Conservation (phyloP, 352 stramenopile genomes). For the Pythium inflatum region DNA sequence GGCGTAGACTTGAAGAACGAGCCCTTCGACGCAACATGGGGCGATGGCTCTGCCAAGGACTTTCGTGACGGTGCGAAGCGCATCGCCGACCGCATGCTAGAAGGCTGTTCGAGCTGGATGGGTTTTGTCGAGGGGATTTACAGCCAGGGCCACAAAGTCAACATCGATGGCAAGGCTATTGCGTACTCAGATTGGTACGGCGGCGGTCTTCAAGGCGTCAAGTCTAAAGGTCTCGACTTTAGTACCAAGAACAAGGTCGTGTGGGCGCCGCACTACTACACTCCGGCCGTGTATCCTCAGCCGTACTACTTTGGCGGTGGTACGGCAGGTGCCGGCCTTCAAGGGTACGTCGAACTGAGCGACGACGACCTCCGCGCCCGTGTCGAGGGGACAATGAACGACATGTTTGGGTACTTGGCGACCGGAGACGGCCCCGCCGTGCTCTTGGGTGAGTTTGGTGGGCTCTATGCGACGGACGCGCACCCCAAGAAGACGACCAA, state of each 20-base stretch:
- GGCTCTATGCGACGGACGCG: constrained; percentile 57
- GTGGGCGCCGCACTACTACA: constrained; percentile 77
- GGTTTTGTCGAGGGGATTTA: constrained; percentile 72
- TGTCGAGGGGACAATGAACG: constrained; percentile 24
- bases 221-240: constrained; percentile 49
- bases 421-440: constrained; percentile 50
- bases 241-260: constrained; percentile 66
- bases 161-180: constrained; percentile 43
- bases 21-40: constrained; percentile 56
- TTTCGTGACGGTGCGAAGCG: constrained; percentile 49
- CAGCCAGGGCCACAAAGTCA: constrained; percentile 43
- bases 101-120: constrained; percentile 69
- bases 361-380: constrained; percentile 23
- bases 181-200: constrained; percentile 74
- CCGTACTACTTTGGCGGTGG: constrained; percentile 57
- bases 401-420: constrained; percentile 35
- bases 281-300: constrained; percentile 57
- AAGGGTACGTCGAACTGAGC: constrained; percentile 52
- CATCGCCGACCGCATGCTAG: constrained; percentile 70
- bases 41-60: constrained; percentile 48
- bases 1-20: constrained; percentile 80
- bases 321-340: constrained; percentile 35
- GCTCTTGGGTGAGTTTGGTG: constrained; percentile 71
- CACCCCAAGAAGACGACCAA: constrained; percentile 65
- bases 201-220: constrained; percentile 46